phyloP scores from a whole-genome alignment of 768 basidiomycete genomes.

The Tylopilus sp. region DNA sequence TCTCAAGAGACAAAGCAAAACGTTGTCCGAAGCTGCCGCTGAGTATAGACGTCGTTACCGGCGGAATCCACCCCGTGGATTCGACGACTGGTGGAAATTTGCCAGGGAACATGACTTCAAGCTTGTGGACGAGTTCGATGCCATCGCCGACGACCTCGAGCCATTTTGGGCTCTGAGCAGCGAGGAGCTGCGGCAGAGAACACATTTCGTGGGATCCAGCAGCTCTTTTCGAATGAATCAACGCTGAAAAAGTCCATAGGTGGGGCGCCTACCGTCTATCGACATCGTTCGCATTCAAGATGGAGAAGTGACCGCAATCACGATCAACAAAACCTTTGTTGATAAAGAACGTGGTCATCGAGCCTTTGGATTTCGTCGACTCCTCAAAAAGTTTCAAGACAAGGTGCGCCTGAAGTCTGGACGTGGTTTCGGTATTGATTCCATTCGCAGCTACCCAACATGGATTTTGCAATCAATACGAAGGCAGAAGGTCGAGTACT shows the following conservation, averaged over 20 bases:
- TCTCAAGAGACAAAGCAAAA: constrained; percentile 73
- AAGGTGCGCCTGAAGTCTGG: constrained; percentile 42
- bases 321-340: constrained; percentile 50
- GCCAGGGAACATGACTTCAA: constrained; percentile 67
- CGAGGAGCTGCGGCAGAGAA: constrained; percentile 64
- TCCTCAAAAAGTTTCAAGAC: constrained; percentile 68
- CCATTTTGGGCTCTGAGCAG: constrained; percentile 82
- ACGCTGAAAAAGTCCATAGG: constrained; percentile 39
- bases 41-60: constrained; percentile 81
- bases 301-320: constrained; percentile 58
- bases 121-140: constrained; percentile 89
- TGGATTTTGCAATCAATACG: constrained; percentile 93
- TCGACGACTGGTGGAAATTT: constrained; percentile 88
- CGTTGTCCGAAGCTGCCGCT: constrained; percentile 69
- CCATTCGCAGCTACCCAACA: constrained; percentile 69
- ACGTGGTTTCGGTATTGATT: neutral
- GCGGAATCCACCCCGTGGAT: constrained; percentile 82
- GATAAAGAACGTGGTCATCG: constrained; percentile 73
- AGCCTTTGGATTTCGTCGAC: constrained; percentile 69
- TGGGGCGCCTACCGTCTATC: constrained; percentile 76
- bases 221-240: neutral
- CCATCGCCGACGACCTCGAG: constrained; percentile 70
- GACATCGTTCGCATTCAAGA: constrained; percentile 78
- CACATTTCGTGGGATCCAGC: constrained; percentile 43
- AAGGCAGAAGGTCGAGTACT: constrained; percentile 92